A percentile compares a stretch with the other conserved stretches of the same genome.
These are phyloP conservation scores for Moesziomyces aphidis DNA, from an alignment of 1,284 basidiomycete species.

Conservation along the genomic window DNA sequence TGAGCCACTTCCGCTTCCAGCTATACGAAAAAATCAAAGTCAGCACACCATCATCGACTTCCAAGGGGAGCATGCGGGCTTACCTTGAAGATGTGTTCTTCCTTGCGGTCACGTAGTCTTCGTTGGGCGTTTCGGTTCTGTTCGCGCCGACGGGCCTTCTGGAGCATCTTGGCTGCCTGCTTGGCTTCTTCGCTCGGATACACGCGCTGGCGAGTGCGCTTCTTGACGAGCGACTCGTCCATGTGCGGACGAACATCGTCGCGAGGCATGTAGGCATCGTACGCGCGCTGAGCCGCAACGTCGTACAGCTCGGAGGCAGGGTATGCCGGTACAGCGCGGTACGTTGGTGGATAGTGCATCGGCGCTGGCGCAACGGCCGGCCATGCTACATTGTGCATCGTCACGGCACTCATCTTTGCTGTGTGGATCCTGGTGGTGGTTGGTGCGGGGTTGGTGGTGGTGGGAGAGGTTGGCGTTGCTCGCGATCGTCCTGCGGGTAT, in stretches of 20 bases:
- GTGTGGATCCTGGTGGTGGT: not conserved
- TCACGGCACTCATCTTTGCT: not conserved
- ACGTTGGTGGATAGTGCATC: not conserved
- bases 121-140: slow-evolving; percentile 43
- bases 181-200: slow-evolving; percentile 27
- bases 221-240: slow-evolving; percentile 2
- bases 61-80: too few species aligned
- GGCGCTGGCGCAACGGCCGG: not conserved
- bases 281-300: not conserved
- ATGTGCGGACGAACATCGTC: not conserved
- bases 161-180: slow-evolving; percentile 27
- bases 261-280: not conserved
- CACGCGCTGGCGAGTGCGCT: slow-evolving; percentile 10
- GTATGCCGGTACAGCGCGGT: not conserved
- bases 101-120: slow-evolving; percentile 31
- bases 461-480: not conserved
- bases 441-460: not conserved
- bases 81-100: slow-evolving; percentile 41
- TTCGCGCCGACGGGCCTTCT: slow-evolving; percentile 30
- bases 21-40: not conserved
- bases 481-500: not conserved
- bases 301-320: not conserved
- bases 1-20: slow-evolving; percentile 25
- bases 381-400: not conserved
- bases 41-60: too few species aligned